Base-by-base conservation (phyloP, 169 alveolate genomes). In the Perkinsus olseni region DNA sequence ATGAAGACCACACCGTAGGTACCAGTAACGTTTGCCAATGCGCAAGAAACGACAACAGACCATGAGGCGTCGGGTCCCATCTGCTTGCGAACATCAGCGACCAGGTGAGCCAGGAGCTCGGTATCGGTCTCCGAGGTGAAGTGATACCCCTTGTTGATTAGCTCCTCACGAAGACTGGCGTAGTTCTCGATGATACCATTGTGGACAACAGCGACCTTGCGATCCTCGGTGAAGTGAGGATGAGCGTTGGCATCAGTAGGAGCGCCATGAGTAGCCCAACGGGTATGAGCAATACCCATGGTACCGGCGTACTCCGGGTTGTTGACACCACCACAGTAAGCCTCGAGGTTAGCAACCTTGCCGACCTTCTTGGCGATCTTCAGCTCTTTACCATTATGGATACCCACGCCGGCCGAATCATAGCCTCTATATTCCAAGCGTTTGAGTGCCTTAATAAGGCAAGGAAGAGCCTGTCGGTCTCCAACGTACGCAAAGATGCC, bases 251-350 rank as follows among this genome's bases (percentile, higher is more conserved):
- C 96, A 93, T 98, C 99, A 0, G 99, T 98, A 92, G 98, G 98
- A 8, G 98, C 98, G 34, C 99, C 99, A 96, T 98, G 99, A 0
- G 99, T 99, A 0, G 99, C 99, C 99, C 99, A 99, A 62, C 99
- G 95, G 39, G 99, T 99, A 95, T 99, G 99, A 17, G 99, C 99
- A 50, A 99, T 98, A 28, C 99, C 99, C 10, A 98, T 96, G 92
- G 92, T 94, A 62, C 82, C 82, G 34, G 82, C 82, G 34, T 62
- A 62, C 82, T 62, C 82, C 37, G 82, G 82, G 82, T 62, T 62
- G 34, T 62, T 62, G 34, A 62, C 82, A 62, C 82, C 82, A 62
- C 82, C 82, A 62, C 82, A 62, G 34, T 62, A 62, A 28, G 82
- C 82, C 82, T 62, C 82, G 36, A 91, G 93, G 39, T 39, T 91